A percentile compares a stretch with the other conserved stretches of the same genome.
Evolutionary conservation across 768 basidiomycete species (phyloP).

Genomic region (Russula abietina): DNA sequence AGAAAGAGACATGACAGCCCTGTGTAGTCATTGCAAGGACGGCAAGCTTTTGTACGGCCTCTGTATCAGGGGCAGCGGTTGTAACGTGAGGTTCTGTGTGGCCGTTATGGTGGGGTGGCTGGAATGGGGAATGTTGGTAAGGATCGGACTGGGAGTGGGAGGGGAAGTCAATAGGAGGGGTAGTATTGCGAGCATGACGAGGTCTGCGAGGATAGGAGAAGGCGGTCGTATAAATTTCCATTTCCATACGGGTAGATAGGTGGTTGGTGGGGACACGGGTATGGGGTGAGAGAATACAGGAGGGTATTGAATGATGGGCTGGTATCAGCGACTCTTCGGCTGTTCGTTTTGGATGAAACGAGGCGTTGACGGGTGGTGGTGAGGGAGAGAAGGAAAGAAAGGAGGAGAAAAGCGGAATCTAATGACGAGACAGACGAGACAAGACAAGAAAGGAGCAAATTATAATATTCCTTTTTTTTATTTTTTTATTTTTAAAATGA

Average conservation of each 20-base stretch:
- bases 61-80: constrained; percentile 47
- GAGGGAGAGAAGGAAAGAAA: constrained; percentile 17
- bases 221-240: constrained; percentile 95
- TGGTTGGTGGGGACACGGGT: constrained; percentile 22
- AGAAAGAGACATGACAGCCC: constrained; percentile 78
- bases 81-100: constrained; percentile 30
- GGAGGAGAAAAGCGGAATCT: constrained; percentile 19
- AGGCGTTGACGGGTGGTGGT: constrained; percentile 14
- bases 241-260: constrained; percentile 64
- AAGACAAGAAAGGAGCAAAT: neutral
- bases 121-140: constrained; percentile 35
- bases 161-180: constrained; percentile 58
- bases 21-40: constrained; percentile 76
- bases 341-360: constrained; percentile 21
- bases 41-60: constrained; percentile 72
- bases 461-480: neutral
- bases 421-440: constrained; percentile 9
- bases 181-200: constrained; percentile 58
- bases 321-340: constrained; percentile 23
- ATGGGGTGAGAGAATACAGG: constrained; percentile 27
- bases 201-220: constrained; percentile 87
- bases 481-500: neutral
- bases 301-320: constrained; percentile 23
- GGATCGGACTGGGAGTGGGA: constrained; percentile 41
- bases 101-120: constrained; percentile 30